Evolutionary conservation across 108 stramenopile species (phyloP), one percentile per base, ranked within the genome.

Genomic region (Cyclostephanos tholiformis): DNA sequence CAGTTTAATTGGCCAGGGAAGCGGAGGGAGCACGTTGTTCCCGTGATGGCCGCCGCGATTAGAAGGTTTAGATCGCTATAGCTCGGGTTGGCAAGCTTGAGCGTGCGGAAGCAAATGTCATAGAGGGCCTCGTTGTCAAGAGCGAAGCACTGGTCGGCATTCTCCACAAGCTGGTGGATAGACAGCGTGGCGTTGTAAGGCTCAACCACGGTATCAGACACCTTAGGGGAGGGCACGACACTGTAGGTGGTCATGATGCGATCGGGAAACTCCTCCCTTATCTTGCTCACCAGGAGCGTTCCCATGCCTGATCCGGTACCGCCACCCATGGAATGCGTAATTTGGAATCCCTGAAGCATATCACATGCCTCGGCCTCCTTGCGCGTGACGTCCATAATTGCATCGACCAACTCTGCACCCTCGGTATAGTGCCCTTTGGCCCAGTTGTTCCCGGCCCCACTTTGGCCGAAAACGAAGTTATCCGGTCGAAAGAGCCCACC

Each of bases 121-220:
- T 92, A 92, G 44, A 94, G 90, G 46, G 93, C 93, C 79, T 94
- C 93, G 80, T 92, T 88, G n/a, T n/a, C n/a, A n/a, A n/a, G n/a
- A n/a, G n/a, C n/a, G n/a, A n/a, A n/a, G n/a, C n/a, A n/a, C n/a
- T 93, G 89, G 76, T 93, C 94, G 68, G 91, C 94, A 85, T 95
- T 92, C 76, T 95, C 93, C 50, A 92, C 90, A 27, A 95, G 89
- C 86, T 92, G 91, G 77, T 95, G 93, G 64, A 95, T 88, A 26
- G 91, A 90, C 26, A 95, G 86, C 19, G 90, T 91, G 71, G 94
- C 88, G 63, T 92, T 92, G 86, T 92, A 92, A 38, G 91, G 91
- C 86, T 92, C 91, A 6, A 92, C 88, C 39, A 92, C 91, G 14
- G 88, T 89, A 79, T 92, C 91, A 6, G 91, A 92, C 66, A 92